Conservation (phyloP, 805 yeast species). For the Hyphopichia homilentoma region DNA sequence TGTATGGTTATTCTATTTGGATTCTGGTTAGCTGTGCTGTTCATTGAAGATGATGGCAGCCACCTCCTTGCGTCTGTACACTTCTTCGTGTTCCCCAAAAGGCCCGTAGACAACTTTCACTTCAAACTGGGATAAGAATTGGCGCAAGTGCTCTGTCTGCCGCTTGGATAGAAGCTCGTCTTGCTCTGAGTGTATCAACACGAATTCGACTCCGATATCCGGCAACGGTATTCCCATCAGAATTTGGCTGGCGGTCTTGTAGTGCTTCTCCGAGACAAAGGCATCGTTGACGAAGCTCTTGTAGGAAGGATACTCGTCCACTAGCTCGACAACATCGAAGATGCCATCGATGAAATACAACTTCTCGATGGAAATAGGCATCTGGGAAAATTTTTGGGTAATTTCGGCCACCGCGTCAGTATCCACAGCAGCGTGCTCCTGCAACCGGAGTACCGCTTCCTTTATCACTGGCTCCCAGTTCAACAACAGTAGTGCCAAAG, state of each 20-base stretch:
- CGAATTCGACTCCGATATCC: neutral
- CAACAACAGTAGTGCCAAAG: conserved; percentile 54
- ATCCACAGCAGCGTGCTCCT: too few species aligned
- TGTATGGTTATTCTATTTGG: too few species aligned
- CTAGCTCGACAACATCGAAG: conserved; percentile 47
- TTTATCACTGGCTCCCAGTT: conserved; percentile 19
- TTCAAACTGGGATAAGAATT: conserved; percentile 24
- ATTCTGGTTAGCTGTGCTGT: too few species aligned
- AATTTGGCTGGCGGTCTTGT: conserved; percentile 22
- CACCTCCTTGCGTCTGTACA: conserved; percentile 43
- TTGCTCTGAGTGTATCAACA: conserved; percentile 53
- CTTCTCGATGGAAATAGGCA: conserved; percentile 2
- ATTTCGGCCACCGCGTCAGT: too few species aligned
- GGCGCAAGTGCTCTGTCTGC: conserved; percentile 44
- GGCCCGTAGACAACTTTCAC: conserved; percentile 17
- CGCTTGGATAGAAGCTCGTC: conserved; percentile 61
- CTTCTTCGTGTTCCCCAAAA: conserved; percentile 66
- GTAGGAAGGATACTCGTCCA: conserved; percentile 62
- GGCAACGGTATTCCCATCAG: conserved; percentile 8
- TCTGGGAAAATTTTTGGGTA: too few species aligned
- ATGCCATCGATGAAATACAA: conserved; percentile 66
- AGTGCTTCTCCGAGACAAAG: conserved; percentile 27
- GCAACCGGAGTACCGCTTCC: too few species aligned
- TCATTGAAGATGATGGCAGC: conserved; percentile 15
- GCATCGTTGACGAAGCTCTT: conserved; percentile 56